Conservation (phyloP, 2,329 filamentous ascomycete species). For the Lecanicillium sp. region DNA sequence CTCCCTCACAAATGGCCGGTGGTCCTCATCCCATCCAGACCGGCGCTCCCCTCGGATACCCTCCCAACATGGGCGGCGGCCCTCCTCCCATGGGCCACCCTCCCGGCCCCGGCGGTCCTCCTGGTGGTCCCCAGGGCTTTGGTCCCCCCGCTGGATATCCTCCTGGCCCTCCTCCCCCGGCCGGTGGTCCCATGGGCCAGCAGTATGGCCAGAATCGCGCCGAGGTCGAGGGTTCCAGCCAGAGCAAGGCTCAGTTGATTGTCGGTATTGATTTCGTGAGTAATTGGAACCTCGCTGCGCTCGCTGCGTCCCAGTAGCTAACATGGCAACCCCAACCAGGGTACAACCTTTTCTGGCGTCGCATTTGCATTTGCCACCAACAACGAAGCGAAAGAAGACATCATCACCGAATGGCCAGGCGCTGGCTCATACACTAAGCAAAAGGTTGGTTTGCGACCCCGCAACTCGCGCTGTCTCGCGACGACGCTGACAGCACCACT, state of each 20-base stretch:
- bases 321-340: constrained; percentile 46
- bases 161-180: constrained; percentile 36
- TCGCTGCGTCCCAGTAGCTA: neutral
- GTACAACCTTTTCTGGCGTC: constrained; percentile 96
- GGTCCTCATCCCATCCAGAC: constrained; percentile 64
- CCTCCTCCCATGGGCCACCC: constrained; percentile 35
- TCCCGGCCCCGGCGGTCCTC: constrained; percentile 36
- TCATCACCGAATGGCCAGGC: constrained; percentile 98
- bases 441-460: constrained; percentile 57
- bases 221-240: constrained; percentile 81
- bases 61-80: constrained; percentile 46
- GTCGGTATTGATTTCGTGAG: constrained; percentile 97
- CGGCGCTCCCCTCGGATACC: constrained; percentile 54
- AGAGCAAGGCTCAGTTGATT: constrained; percentile 94
- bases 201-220: constrained; percentile 45
- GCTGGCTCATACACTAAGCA: constrained; percentile 97
- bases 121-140: constrained; percentile 42
- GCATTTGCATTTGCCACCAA: constrained; percentile 97
- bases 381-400: constrained; percentile 95
- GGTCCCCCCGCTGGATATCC: constrained; percentile 42
- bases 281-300: constrained; percentile 5
- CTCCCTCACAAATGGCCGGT: constrained; percentile 55
- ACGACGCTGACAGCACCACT: neutral
- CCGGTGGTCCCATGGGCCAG: constrained; percentile 33
- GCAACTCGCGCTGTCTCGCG: neutral